Conservation (phyloP, 352 stramenopile genomes). For the Phytophthora meadii region DNA sequence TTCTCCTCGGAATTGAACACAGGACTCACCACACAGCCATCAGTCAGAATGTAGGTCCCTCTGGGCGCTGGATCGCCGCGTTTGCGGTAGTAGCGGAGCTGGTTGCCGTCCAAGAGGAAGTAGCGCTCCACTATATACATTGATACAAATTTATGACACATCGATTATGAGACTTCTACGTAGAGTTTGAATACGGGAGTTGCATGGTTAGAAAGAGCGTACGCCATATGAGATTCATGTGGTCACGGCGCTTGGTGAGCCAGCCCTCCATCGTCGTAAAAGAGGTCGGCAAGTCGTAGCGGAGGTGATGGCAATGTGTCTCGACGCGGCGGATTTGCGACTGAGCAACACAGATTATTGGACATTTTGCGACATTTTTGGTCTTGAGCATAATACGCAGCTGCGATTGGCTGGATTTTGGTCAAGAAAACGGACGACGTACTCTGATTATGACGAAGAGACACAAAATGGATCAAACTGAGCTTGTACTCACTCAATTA, state of each 20-base stretch:
- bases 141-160: slow-evolving; percentile 26
- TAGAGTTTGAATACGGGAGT: neutral
- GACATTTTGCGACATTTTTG: slow-evolving; percentile 20
- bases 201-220: slow-evolving; percentile 28
- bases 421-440: slow-evolving; percentile 1
- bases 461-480: slow-evolving; percentile 21
- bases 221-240: slow-evolving; percentile 93
- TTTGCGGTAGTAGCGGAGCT: slow-evolving; percentile 90
- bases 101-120: slow-evolving; percentile 87
- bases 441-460: slow-evolving; percentile 6
- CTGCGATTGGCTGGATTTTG: slow-evolving; percentile 25
- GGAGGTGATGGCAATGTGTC: neutral
- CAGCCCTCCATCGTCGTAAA: slow-evolving; percentile 78
- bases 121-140: slow-evolving; percentile 76
- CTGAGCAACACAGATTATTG: slow-evolving; percentile 7
- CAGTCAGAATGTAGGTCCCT: slow-evolving; percentile 87
- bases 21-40: slow-evolving; percentile 75
- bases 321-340: slow-evolving; percentile 26
- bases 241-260: slow-evolving; percentile 89
- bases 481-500: slow-evolving; percentile 10
- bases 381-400: slow-evolving; percentile 25
- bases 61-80: slow-evolving; percentile 81
- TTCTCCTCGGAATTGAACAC: slow-evolving; percentile 92
- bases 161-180: slow-evolving; percentile 14
- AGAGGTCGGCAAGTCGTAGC: slow-evolving; percentile 7